Evolutionary conservation across 805 yeast genomes (phyloP).

Genomic region (Yarrowia osloensis): DNA sequence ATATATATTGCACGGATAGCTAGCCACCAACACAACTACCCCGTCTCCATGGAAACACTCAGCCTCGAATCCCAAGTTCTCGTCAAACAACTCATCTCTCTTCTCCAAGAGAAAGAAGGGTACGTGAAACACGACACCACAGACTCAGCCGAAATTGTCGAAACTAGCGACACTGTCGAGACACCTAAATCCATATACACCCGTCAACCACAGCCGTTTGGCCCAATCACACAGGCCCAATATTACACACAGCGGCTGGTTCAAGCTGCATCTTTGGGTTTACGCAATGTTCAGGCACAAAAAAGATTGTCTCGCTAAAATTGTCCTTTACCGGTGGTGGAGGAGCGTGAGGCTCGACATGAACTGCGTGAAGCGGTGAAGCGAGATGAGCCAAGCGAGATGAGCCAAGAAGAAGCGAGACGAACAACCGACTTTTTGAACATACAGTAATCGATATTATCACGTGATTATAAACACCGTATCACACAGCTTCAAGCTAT

Average conservation of each 20-base stretch:
- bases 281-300: conserved; percentile 15
- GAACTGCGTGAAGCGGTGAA: too few species aligned
- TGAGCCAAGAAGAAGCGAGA: too few species aligned
- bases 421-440: too few species aligned
- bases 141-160: neutral
- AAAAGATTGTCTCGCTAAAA: conserved; percentile 15
- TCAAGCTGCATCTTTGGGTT: conserved; percentile 12
- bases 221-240: conserved; percentile 26
- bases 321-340: conserved; percentile 9
- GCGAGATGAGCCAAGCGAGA: too few species aligned
- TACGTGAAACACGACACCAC: neutral
- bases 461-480: neutral
- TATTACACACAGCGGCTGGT: conserved; percentile 26
- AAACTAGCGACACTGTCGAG: too few species aligned
- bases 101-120: conserved; percentile 7
- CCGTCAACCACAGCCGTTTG: neutral
- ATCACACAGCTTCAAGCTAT: too few species aligned
- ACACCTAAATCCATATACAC: too few species aligned
- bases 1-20: too few species aligned
- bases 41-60: neutral
- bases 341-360: too few species aligned
- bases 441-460: too few species aligned
- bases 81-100: neutral
- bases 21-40: too few species aligned
- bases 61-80: neutral